Conservation (phyloP, 306 rosid species). For the Vigna unguiculata region DNA sequence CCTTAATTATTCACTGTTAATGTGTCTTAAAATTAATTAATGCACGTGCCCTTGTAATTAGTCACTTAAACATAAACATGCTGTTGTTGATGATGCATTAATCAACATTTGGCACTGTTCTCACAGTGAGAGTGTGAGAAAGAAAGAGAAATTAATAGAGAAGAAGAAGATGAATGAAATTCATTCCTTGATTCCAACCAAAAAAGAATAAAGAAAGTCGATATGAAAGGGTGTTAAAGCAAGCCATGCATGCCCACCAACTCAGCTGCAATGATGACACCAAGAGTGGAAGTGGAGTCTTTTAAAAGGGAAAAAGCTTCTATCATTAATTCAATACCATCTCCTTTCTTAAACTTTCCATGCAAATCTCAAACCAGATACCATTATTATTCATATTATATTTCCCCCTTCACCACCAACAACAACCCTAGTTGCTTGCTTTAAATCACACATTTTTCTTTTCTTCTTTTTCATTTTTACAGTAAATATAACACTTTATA, state of each 20-base stretch:
- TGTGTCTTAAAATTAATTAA: background rate
- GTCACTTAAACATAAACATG: background rate
- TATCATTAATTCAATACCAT: slow-evolving; percentile 18
- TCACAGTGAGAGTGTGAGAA: slow-evolving; percentile 47
- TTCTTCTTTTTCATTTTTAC: background rate
- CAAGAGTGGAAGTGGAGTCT: slow-evolving; percentile 64
- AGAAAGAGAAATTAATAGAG: slow-evolving; percentile 13
- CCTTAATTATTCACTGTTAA: slow-evolving; percentile 12
- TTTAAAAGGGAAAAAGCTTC: slow-evolving; percentile 27
- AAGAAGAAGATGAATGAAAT: slow-evolving; percentile 60
- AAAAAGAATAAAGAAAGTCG: slow-evolving; percentile 54
- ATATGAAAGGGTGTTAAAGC: slow-evolving; percentile 51
- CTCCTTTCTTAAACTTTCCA: slow-evolving; percentile 5
- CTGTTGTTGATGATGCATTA: slow-evolving; percentile 1
- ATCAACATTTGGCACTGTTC: background rate
- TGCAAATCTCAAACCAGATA: slow-evolving; percentile 6
- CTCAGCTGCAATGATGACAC: slow-evolving; percentile 74
- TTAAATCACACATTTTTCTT: background rate
- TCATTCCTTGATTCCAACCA: slow-evolving; percentile 54
- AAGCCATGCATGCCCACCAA: slow-evolving; percentile 59
- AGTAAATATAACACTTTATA: no score
- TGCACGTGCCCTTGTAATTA: background rate
- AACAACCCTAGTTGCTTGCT: background rate
- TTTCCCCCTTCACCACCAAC: slow-evolving; percentile 2
- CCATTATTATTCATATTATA: background rate